These are phyloP conservation scores for Lactuca saligna DNA, from an alignment of 129 eudicot genomes.

Conservation along the genomic window DNA sequence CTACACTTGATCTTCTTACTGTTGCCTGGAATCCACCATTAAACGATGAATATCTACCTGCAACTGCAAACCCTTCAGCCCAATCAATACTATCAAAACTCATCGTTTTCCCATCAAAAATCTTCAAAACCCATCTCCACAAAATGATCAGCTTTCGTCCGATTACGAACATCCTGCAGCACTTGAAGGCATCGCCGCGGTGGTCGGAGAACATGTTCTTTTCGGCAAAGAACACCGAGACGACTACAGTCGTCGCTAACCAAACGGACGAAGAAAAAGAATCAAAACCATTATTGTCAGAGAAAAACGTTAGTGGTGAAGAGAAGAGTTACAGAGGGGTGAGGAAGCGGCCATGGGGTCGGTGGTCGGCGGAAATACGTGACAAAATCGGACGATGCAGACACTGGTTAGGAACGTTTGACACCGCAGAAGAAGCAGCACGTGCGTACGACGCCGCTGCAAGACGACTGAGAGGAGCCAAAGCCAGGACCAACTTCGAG, in stretches of 20 bases:
- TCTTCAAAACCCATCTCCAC: neutral
- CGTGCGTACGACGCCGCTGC: conserved; percentile 95
- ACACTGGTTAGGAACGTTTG: conserved; percentile 95
- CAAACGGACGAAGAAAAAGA: neutral
- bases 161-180: conserved; percentile 6
- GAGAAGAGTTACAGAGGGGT: conserved; percentile 76
- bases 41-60: conserved; percentile 25
- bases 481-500: conserved; percentile 72
- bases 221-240: conserved; percentile 27
- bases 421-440: conserved; percentile 89
- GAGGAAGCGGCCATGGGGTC: conserved; percentile 91
- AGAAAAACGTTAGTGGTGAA: too few species aligned
- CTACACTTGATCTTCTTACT: conserved; percentile 20
- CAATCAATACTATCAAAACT: neutral
- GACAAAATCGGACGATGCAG: conserved; percentile 84
- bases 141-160: neutral
- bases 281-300: neutral
- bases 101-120: neutral
- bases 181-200: conserved; percentile 88
- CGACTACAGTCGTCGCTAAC: neutral
- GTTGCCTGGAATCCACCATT: neutral
- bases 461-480: conserved; percentile 70
- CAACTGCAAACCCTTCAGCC: conserved; percentile 14
- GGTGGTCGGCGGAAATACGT: conserved; percentile 96
- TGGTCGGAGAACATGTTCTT: conserved; percentile 65